Conservation (phyloP, 2,329 filamentous ascomycete genomes). For the Xylaria sp. region DNA sequence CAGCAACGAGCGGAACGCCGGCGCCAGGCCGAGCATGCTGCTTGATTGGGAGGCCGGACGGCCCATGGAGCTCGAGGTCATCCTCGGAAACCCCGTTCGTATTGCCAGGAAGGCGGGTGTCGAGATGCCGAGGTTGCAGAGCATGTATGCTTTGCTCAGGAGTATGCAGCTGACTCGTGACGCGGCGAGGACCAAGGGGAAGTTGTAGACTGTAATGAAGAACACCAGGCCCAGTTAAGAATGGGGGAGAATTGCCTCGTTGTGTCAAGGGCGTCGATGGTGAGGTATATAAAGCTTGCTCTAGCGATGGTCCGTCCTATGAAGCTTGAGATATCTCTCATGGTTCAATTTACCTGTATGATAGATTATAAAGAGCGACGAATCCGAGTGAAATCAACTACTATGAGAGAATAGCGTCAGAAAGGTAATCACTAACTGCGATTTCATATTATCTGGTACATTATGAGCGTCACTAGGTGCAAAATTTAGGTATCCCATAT, state of each 20-base stretch:
- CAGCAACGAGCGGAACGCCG: constrained; percentile 71
- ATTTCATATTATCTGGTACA: too few relatives aligned
- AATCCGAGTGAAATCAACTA: too few relatives aligned
- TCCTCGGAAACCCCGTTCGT: constrained; percentile 75
- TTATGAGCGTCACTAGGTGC: too few relatives aligned
- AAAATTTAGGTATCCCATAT: too few relatives aligned
- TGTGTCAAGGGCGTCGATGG: too few relatives aligned
- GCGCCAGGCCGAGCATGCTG: constrained; percentile 74
- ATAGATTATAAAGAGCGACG: not conserved
- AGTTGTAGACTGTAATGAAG: constrained; percentile 46
- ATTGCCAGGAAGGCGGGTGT: constrained; percentile 71
- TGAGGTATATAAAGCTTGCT: not conserved
- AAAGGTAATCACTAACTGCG: not conserved
- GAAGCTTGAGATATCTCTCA: not conserved
- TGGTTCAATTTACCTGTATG: not conserved
- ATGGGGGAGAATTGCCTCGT: not conserved
- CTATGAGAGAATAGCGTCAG: not conserved
- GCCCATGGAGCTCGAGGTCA: constrained; percentile 76
- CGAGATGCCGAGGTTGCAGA: constrained; percentile 74
- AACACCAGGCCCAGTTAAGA: not conserved
- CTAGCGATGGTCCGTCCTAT: not conserved
- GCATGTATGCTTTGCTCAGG: constrained; percentile 71
- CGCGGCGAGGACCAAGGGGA: constrained; percentile 46
- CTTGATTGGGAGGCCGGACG: constrained; percentile 74
- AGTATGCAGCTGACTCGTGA: constrained; percentile 68